A percentile compares a stretch with the other conserved stretches of the same genome.
These are phyloP conservation scores for Vitis rotundifolia DNA, from an alignment of 164 flowering plant genomes.

Conservation along the genomic window DNA sequence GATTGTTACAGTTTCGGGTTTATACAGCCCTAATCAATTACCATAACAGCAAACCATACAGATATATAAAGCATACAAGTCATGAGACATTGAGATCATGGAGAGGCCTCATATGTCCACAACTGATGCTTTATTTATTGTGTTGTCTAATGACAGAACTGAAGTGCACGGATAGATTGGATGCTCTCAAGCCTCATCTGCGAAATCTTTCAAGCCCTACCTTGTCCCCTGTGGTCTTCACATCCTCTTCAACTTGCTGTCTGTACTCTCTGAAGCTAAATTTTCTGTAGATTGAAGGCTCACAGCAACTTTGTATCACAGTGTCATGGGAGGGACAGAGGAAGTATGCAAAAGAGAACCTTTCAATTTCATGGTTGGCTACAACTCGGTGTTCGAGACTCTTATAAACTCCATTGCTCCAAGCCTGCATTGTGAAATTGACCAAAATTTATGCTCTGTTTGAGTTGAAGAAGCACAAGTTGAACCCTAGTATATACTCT, in stretches of 20 bases:
- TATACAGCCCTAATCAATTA: no score
- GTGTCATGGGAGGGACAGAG: conserved; percentile 29
- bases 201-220: conserved; percentile 36
- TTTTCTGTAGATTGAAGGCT: conserved; percentile 19
- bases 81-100: no score
- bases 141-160: no score
- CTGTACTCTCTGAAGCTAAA: conserved; percentile 33
- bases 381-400: conserved; percentile 38
- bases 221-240: conserved; percentile 30
- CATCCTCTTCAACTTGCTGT: conserved; percentile 22
- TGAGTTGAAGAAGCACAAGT: not conserved
- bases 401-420: conserved; percentile 36
- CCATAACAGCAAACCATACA: no score
- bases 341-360: conserved; percentile 37
- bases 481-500: not conserved
- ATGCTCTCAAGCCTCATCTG: not conserved
- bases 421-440: conserved; percentile 23
- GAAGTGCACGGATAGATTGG: no score
- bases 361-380: conserved; percentile 21
- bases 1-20: no score
- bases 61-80: no score
- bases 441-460: no score
- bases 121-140: no score
- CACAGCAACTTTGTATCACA: conserved; percentile 20
- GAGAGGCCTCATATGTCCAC: no score